phyloP scores from a whole-genome alignment of 2,329 filamentous ascomycete species.

The Aspergillus alliaceus region DNA sequence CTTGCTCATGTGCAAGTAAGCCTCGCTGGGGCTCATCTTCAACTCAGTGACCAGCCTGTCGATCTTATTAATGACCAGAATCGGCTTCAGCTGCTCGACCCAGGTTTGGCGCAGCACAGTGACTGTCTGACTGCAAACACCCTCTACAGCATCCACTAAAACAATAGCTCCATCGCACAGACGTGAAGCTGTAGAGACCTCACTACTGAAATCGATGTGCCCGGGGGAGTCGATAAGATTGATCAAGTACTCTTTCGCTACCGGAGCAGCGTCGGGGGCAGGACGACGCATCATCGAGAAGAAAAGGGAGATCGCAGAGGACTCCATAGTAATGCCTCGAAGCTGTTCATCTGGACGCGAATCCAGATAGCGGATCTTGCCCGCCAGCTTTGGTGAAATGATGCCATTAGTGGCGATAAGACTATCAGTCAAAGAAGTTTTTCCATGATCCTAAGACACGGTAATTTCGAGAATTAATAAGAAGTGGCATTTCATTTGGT shows the following conservation, averaged over 20 bases:
- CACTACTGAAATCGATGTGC: conserved; percentile 97
- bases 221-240: conserved; percentile 98
- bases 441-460: conserved; percentile 76
- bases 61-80: conserved; percentile 98
- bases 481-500: neutral
- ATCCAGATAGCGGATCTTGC: conserved; percentile 97
- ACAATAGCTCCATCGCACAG: conserved; percentile 94
- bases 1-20: conserved; percentile 84
- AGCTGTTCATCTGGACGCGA: conserved; percentile 94
- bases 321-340: conserved; percentile 99
- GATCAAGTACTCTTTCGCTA: conserved; percentile 86
- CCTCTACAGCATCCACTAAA: conserved; percentile 93
- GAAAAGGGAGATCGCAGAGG: conserved; percentile 92
- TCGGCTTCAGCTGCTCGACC: conserved; percentile 90
- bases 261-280: conserved; percentile 65
- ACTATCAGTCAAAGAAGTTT: conserved; percentile 94
- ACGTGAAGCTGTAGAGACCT: conserved; percentile 92
- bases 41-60: conserved; percentile 91
- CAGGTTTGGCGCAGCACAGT: conserved; percentile 93
- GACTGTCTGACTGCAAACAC: conserved; percentile 97
- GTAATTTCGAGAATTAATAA: conserved; percentile 11
- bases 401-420: conserved; percentile 98
- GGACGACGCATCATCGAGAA: conserved; percentile 85
- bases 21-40: conserved; percentile 87
- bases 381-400: conserved; percentile 94